Evolutionary conservation across 1,284 basidiomycete species (phyloP).

Genomic region (Abortiporus biennis): DNA sequence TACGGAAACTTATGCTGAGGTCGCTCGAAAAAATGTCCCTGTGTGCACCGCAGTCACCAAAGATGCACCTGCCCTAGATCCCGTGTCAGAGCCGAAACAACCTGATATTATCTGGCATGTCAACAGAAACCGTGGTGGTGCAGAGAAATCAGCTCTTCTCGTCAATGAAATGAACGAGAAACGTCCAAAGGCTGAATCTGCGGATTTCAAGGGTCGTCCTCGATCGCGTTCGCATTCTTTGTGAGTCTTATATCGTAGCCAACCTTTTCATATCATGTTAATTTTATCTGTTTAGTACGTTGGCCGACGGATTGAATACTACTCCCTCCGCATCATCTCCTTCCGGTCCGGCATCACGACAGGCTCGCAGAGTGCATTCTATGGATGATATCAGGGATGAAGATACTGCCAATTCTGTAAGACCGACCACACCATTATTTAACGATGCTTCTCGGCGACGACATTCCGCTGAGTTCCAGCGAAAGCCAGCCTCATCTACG

Average conservation of each 20-base stretch:
- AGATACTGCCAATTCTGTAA: no score
- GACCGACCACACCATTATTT: no score
- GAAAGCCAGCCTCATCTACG: background rate
- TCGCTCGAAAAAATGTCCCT: background rate
- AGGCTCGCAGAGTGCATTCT: no score
- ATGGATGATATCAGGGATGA: no score
- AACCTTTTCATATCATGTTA: no score
- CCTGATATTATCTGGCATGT: background rate
- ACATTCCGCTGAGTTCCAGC: background rate
- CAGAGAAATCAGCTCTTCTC: background rate
- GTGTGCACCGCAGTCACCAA: background rate
- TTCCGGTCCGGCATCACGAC: no score
- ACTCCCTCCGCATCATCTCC: no score
- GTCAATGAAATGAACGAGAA: constrained; percentile 4
- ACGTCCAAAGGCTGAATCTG: constrained; percentile 1
- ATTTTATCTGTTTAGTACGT: no score
- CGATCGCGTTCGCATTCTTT: no score
- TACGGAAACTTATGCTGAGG: background rate
- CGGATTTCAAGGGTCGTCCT: no score
- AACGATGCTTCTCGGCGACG: background rate
- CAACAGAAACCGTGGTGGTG: constrained; percentile 8
- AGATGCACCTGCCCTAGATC: background rate
- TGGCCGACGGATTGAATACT: no score
- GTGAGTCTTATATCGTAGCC: no score
- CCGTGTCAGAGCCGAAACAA: background rate